Conservation (phyloP, 179 eudicot genomes). For the Drosera spatulata region DNA sequence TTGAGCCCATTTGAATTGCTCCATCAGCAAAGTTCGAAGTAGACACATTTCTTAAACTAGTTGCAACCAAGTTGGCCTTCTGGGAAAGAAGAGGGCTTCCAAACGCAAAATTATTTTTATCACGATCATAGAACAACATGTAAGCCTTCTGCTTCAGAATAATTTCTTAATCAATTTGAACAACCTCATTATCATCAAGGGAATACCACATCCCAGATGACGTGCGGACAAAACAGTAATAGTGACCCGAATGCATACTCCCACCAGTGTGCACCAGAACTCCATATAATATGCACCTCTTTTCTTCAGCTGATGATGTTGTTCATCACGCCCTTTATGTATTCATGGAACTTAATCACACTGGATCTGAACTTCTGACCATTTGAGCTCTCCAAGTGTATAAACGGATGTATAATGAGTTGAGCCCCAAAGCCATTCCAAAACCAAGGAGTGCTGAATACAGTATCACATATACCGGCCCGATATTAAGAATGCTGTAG, state of each 20-base stretch:
- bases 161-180: constrained; percentile 60
- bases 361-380: constrained; percentile 1
- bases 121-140: constrained; percentile 83
- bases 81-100: constrained; percentile 43
- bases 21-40: constrained; percentile 20
- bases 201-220: constrained; percentile 93
- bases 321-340: too few relatives aligned
- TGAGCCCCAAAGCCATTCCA: constrained; percentile 48
- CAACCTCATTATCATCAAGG: constrained; percentile 89
- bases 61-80: constrained; percentile 29
- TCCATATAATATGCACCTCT: constrained; percentile 86
- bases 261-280: constrained; percentile 95
- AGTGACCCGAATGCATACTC: too few relatives aligned
- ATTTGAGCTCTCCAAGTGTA: constrained; percentile 32
- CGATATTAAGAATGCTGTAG: too few relatives aligned
- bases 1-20: constrained; percentile 17
- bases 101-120: constrained; percentile 30
- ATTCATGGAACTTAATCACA: background rate
- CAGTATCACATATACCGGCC: too few relatives aligned
- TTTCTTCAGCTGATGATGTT: too few relatives aligned
- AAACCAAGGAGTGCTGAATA: too few relatives aligned
- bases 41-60: constrained; percentile 23
- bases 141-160: constrained; percentile 94
- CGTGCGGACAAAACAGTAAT: constrained; percentile 86
- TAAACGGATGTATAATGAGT: constrained; percentile 43